Base-by-base conservation (phyloP, 2,329 filamentous ascomycete genomes). In the Colletotrichum horii region DNA sequence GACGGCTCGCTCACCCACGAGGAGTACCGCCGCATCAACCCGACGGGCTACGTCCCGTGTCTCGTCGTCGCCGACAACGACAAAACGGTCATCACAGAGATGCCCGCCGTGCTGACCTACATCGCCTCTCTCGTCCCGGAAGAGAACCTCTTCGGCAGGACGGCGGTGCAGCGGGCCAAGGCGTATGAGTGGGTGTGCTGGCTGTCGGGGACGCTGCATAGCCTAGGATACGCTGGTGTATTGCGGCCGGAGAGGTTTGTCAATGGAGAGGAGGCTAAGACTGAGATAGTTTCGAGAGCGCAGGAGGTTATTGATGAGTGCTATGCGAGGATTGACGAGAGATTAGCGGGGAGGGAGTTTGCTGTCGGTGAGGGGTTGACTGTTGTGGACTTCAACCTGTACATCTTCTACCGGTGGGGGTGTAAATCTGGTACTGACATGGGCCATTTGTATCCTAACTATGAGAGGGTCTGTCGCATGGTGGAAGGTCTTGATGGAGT, bases 111-210 rank as follows among this genome's bases (percentile, higher is more conserved):
- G 6, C 65, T 84, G 2, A 81, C 71, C 14, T 84, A 82, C 77
- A 80, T 84, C 62, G 79, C 80, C 4, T 79, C 79, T 0, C 75
- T 83, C 1, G 55, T 80, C 0, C 80, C 79, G 0, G 26, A 78
- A 0, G 26, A 74, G 8, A 64, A 75, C 0, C 72, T 85, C 0
- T 38, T 82, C 0, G 83, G 83, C 0, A n/a, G 62, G 2, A 71
- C 70, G 0, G 3, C 62, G 0, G 15, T 83, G 1, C 78, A 80
- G 5, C 77, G 76, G 0, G 81, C 83, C 4, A 80, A 79, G 48
- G 78, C 81, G 0, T 16, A 77, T 1, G 80, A 85, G 67, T 86
- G 84, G 84, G 48, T 83, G 19, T 76, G 74, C 3, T 85, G 80
- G 78, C 74, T 85, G 2, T 82, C 82, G 3, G 82, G 81, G 0